phyloP scores from a whole-genome alignment of 2,329 filamentous ascomycete species.

The Pseudogymnoascus sp. region DNA sequence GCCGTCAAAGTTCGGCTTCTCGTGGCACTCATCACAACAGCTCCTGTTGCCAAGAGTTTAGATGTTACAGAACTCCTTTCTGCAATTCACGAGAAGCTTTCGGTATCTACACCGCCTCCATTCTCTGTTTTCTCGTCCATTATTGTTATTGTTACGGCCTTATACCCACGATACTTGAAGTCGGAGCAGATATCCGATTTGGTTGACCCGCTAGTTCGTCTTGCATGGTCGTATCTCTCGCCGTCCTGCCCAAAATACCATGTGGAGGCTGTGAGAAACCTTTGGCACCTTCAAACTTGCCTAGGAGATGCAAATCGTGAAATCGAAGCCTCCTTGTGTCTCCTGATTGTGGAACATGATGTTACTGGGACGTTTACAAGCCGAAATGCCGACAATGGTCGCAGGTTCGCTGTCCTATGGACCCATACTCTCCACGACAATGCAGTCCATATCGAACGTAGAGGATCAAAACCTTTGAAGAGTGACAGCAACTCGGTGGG shows the following conservation, averaged over 20 bases:
- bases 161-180: conserved; percentile 46
- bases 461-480: conserved; percentile 38
- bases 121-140: conserved; percentile 52
- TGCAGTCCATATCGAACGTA: conserved; percentile 37
- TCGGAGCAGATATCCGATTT: conserved; percentile 49
- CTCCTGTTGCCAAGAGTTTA: conserved; percentile 35
- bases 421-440: conserved; percentile 62
- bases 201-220: conserved; percentile 57
- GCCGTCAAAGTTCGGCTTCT: conserved; percentile 52
- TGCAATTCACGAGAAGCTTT: conserved; percentile 42
- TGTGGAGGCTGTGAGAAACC: conserved; percentile 76
- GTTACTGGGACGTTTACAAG: conserved; percentile 38
- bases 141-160: conserved; percentile 47
- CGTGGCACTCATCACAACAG: conserved; percentile 47
- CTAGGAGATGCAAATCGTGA: conserved; percentile 60
- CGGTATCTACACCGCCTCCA: conserved; percentile 27
- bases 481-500: conserved; percentile 28
- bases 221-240: conserved; percentile 73
- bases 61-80: conserved; percentile 41
- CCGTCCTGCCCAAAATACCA: conserved; percentile 85
- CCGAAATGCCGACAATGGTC: conserved; percentile 50
- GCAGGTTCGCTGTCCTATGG: conserved; percentile 71
- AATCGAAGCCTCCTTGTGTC: conserved; percentile 69
- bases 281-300: conserved; percentile 77
- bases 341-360: conserved; percentile 53